Evolutionary conservation across 1,284 basidiomycete genomes (phyloP), one percentile per base, ranked within the genome.

Genomic region (Afroboletus lepidellus): DNA sequence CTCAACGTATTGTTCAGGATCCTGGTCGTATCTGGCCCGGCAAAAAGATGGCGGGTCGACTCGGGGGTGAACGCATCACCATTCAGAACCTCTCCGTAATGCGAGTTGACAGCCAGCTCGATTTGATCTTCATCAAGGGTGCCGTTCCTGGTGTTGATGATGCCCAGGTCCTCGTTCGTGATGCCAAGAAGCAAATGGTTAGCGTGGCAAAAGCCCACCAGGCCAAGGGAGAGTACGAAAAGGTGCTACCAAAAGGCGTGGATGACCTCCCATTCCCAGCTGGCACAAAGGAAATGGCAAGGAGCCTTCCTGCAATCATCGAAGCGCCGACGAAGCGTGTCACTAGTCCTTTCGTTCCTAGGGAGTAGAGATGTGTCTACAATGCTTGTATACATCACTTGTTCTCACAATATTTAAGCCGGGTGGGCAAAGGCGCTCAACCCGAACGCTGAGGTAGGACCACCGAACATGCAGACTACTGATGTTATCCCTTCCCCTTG

Each of bases 21-120:
- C 95, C 95, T 33, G 95, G 94, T 48, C 85, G 94, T 67, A 81
- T 98, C 15, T 93, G 92, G 77, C 95, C 95, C 16, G 96, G 96
- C 38, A 98, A 95, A 75, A 98, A 98, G 77, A 99, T 98, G 96
- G 87, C 96, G 9, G 97, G 96, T 42, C 87, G 89, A 42, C 88
- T 98, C 80, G 97, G 97, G 50, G 88, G 85, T 54, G 78, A 83
- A 59, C 87, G 87, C 41, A 83, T 83, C 16, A 98, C 95, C 11
- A 80, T 83, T 12, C 94, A 96, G 69, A 99, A 98, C 69, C 83
- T 98, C 27, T 74, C 87, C 2, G 93, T 98, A 32, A 81, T 96
- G 53, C 89, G 94, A 29, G 80, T 99, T 54, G 96, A 99, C 74
- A 84, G 83, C 18, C 75, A 78, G 15, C 83, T 96, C 49, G 88